A percentile compares a stretch with the other conserved stretches of the same genome.
These are phyloP conservation scores for Alternaria metachromatica DNA, from an alignment of 2,329 filamentous ascomycete genomes.

Conservation along the genomic window DNA sequence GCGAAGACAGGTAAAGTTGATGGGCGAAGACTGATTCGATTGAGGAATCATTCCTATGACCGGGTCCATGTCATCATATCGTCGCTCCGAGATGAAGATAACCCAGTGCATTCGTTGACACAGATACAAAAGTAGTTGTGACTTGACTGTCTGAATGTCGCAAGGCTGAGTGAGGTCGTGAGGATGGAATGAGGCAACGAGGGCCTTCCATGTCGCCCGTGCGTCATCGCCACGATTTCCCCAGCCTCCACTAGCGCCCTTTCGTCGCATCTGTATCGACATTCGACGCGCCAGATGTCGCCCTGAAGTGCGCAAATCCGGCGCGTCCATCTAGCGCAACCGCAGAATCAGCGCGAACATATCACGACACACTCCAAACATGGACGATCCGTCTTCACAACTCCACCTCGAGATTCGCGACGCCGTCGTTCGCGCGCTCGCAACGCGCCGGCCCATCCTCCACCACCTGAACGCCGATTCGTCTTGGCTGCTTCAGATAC, in stretches of 20 bases:
- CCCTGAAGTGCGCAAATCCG: slow-evolving; percentile 19
- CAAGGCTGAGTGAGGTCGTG: background rate
- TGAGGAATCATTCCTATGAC: background rate
- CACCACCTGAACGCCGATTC: slow-evolving; percentile 72
- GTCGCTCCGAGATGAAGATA: background rate
- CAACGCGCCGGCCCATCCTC: slow-evolving; percentile 60
- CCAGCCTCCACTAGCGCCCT: slow-evolving; percentile 23
- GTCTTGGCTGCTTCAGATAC: slow-evolving; percentile 70
- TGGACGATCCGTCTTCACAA: slow-evolving; percentile 48
- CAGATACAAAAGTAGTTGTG: background rate
- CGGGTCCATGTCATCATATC: too few species aligned
- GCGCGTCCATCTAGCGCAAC: slow-evolving; percentile 10
- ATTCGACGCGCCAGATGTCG: slow-evolving; percentile 27
- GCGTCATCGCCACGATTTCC: slow-evolving; percentile 16
- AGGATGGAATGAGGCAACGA: background rate
- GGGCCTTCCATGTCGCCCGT: slow-evolving; percentile 13
- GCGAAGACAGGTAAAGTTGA: background rate
- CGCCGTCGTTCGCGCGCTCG: slow-evolving; percentile 49
- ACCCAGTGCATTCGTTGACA: background rate
- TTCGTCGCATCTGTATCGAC: slow-evolving; percentile 1
- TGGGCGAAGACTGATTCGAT: background rate
- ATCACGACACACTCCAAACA: slow-evolving; percentile 9
- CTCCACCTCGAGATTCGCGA: slow-evolving; percentile 53
- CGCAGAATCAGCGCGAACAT: background rate
- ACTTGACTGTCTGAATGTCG: background rate